Base-by-base conservation (phyloP, 2,329 filamentous ascomycete genomes). In the Neopestalotiopsis rosae region DNA sequence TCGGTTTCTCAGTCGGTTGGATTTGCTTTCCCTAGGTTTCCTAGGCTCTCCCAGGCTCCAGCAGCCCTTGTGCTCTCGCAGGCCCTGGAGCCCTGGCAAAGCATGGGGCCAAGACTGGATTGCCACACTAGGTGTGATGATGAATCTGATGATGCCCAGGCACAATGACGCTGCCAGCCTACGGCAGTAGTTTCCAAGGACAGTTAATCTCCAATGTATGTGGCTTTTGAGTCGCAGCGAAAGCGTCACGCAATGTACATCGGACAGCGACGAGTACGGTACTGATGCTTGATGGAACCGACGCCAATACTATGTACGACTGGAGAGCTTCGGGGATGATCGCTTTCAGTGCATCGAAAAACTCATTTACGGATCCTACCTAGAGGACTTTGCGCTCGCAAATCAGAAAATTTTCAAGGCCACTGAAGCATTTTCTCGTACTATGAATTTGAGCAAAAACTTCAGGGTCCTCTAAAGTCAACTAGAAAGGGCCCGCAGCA, bases 381-480 rank as follows among this genome's bases (percentile, higher is more conserved):
- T 7, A 38, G 34, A 38, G 14, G 45, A 20, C 42, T 52, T 52
- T 52, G 45, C 17, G 45, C n/a, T 52, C 45, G 14, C 17, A 9
- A n/a, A 52, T 52, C 45, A 52, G 24, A 52, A 52, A 52, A n/a
- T 52, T 52, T 52, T 52, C 45, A 24, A 52, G 45, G 34, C 34
- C 34, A 38, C 6, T 38, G 34, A 38, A 38, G 34, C 34, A 38
- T 38, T 10, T 38, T 52, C 45, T 52, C 24, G 57, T 30, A 14
- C 13, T 6, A 24, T 59, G 24, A 59, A 24, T 34, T 59, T 59
- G 57, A 30, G 30, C 24, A 28, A 59, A 59, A 14, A 34, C n/a
- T 62, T 62, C 59, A 62, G 59, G 59, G 32, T 62, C 59, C 32
- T 52, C 17, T 38, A 20, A 52, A n/a, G 45, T 17, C 45, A 52